These are phyloP conservation scores for Clohesyomyces aquaticus DNA, from an alignment of 495 filamentous ascomycete species.

Conservation along the genomic window DNA sequence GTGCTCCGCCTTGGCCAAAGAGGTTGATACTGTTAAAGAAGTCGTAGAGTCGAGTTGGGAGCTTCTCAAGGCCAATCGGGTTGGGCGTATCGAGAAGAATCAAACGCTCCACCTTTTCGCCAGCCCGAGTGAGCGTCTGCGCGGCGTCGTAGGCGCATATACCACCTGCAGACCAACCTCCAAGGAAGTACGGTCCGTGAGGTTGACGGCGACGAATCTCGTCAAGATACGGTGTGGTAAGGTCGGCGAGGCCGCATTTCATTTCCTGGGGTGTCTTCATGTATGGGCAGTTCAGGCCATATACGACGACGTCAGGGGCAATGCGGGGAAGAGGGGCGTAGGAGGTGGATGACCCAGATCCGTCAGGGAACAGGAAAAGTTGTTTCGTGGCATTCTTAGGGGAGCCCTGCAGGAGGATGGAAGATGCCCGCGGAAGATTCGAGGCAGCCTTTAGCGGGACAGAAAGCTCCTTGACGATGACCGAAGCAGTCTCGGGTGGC, in stretches of 20 bases:
- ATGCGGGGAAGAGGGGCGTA: slow-evolving; percentile 62
- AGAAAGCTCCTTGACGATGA: slow-evolving; percentile 40
- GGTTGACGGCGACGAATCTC: slow-evolving; percentile 74
- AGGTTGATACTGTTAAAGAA: slow-evolving; percentile 53
- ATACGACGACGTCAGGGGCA: slow-evolving; percentile 55
- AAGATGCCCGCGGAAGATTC: slow-evolving; percentile 52
- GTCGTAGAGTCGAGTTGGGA: slow-evolving; percentile 45
- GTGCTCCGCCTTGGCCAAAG: slow-evolving; percentile 49
- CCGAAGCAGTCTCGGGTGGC: slow-evolving; percentile 12
- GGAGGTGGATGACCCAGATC: slow-evolving; percentile 67
- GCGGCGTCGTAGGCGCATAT: slow-evolving; percentile 83
- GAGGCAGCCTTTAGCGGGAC: slow-evolving; percentile 18
- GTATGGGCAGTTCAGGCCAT: slow-evolving; percentile 67
- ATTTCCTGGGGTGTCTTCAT: slow-evolving; percentile 62
- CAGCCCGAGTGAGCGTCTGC: slow-evolving; percentile 60
- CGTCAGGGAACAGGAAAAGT: slow-evolving; percentile 77
- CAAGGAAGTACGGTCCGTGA: slow-evolving; percentile 68
- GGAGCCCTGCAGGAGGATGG: slow-evolving; percentile 55
- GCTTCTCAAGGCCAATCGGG: slow-evolving; percentile 42
- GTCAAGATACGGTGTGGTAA: slow-evolving; percentile 60
- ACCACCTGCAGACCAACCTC: slow-evolving; percentile 83
- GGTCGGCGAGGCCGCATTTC: slow-evolving; percentile 57
- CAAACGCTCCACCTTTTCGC: slow-evolving; percentile 36
- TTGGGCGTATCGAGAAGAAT: slow-evolving; percentile 41
- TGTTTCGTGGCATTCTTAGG: slow-evolving; percentile 60